Evolutionary conservation across 108 stramenopile species (phyloP).

Genomic region (Nitzschia putrida): DNA sequence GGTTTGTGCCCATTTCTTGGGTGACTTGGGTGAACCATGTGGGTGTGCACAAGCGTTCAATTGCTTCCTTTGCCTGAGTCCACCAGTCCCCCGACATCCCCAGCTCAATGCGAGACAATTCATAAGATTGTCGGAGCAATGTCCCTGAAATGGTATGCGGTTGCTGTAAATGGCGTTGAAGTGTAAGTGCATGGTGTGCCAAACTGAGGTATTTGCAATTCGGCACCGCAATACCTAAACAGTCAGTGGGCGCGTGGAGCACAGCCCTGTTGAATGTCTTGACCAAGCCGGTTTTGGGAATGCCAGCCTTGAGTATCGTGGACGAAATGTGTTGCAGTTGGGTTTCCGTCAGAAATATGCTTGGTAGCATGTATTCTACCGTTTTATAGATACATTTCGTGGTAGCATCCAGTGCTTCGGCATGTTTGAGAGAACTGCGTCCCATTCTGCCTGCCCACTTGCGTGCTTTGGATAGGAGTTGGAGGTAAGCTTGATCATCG

Average conservation of each 20-base stretch:
- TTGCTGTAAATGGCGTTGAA: neutral
- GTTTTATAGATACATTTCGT: neutral
- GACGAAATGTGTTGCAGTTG: neutral
- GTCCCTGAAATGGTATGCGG: neutral
- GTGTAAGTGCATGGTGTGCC: no score
- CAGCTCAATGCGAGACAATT: neutral
- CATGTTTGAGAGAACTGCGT: neutral
- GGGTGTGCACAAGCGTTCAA: neutral
- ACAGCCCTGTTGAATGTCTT: neutral
- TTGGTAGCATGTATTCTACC: neutral
- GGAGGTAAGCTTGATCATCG: no score
- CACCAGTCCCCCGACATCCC: neutral
- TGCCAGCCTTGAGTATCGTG: neutral
- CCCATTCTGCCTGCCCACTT: conserved; percentile 5
- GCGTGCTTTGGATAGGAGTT: neutral
- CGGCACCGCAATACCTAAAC: neutral
- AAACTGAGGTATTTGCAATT: neutral
- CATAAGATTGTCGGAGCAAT: neutral
- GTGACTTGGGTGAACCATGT: neutral
- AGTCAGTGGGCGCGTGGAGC: neutral
- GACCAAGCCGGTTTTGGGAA: neutral
- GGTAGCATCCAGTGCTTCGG: neutral
- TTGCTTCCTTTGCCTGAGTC: neutral
- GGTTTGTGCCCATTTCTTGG: neutral
- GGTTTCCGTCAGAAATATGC: neutral